Evolutionary conservation across 2,329 filamentous ascomycete genomes (phyloP).

Genomic region (Cytospora leucostoma): DNA sequence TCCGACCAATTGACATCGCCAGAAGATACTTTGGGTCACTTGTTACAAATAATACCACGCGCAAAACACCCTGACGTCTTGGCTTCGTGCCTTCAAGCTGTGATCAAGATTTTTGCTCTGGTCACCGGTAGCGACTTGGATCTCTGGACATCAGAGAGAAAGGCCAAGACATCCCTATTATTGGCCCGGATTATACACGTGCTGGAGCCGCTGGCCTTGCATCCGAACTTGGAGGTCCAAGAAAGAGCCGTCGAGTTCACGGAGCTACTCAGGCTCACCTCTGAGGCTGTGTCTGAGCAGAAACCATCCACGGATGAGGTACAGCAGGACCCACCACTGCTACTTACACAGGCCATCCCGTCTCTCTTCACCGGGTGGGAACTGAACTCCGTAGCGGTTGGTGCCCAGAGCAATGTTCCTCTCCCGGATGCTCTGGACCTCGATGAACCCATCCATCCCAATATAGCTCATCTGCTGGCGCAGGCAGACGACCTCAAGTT

Average conservation of each 20-base stretch:
- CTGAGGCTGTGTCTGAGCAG: slow-evolving; percentile 75
- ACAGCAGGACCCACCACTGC: slow-evolving; percentile 70
- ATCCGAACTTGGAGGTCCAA: slow-evolving; percentile 91
- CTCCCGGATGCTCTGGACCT: slow-evolving; percentile 75
- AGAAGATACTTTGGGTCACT: slow-evolving; percentile 69
- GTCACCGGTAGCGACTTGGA: slow-evolving; percentile 66
- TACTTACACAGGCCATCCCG: slow-evolving; percentile 89
- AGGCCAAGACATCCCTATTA: slow-evolving; percentile 73
- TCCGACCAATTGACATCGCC: slow-evolving; percentile 69
- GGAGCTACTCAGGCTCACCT: slow-evolving; percentile 83
- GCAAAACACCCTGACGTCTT: slow-evolving; percentile 65
- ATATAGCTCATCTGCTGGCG: slow-evolving; percentile 68
- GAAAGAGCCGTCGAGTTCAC: slow-evolving; percentile 91
- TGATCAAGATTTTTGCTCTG: slow-evolving; percentile 79
- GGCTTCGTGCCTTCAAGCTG: slow-evolving; percentile 79
- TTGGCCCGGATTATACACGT: slow-evolving; percentile 81
- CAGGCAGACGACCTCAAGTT: slow-evolving; percentile 53
- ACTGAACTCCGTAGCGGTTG: slow-evolving; percentile 83
- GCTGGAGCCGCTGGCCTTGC: slow-evolving; percentile 74
- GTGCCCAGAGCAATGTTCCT: slow-evolving; percentile 85
- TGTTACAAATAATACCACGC: slow-evolving; percentile 67
- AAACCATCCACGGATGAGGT: slow-evolving; percentile 54
- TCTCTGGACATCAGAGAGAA: slow-evolving; percentile 72
- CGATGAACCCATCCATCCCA: slow-evolving; percentile 77
- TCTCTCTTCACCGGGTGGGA: slow-evolving; percentile 84